phyloP scores from a whole-genome alignment of 208 protist species.

The Vickermania ingenoplastis region DNA sequence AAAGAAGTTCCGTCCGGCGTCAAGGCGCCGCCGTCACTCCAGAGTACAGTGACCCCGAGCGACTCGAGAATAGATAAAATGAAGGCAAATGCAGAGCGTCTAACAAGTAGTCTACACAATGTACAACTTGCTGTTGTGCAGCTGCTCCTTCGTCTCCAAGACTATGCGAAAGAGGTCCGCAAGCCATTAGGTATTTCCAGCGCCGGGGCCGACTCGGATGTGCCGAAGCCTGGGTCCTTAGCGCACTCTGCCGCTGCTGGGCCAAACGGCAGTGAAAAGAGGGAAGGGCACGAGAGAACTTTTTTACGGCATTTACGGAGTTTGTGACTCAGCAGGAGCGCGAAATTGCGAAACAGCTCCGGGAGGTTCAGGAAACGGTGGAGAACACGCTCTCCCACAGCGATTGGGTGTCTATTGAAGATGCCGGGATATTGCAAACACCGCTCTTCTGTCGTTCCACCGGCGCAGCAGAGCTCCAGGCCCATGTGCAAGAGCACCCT shows the following conservation, averaged over 20 bases:
- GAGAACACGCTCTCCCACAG: slow-evolving; percentile 4
- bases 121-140: slow-evolving; percentile 26
- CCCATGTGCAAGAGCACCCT: neutral
- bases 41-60: neutral
- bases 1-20: neutral
- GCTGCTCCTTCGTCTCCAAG: slow-evolving; percentile 25
- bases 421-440: slow-evolving; percentile 8
- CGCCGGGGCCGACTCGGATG: neutral
- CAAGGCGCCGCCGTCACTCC: neutral
- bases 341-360: slow-evolving; percentile 15
- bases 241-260: too few relatives aligned
- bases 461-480: neutral
- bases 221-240: neutral
- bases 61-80: neutral
- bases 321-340: slow-evolving; percentile 17
- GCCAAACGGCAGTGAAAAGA: neutral
- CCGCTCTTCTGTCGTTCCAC: slow-evolving; percentile 11
- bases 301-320: slow-evolving; percentile 10
- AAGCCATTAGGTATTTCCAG: slow-evolving; percentile 20
- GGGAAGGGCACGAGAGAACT: neutral
- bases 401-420: slow-evolving; percentile 9
- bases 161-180: slow-evolving; percentile 20
- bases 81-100: slow-evolving; percentile 14
- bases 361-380: slow-evolving; percentile 5
- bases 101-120: slow-evolving; percentile 20